Evolutionary conservation across 2,329 filamentous ascomycete species (phyloP).

Genomic region (Neonectria neomacrospora): DNA sequence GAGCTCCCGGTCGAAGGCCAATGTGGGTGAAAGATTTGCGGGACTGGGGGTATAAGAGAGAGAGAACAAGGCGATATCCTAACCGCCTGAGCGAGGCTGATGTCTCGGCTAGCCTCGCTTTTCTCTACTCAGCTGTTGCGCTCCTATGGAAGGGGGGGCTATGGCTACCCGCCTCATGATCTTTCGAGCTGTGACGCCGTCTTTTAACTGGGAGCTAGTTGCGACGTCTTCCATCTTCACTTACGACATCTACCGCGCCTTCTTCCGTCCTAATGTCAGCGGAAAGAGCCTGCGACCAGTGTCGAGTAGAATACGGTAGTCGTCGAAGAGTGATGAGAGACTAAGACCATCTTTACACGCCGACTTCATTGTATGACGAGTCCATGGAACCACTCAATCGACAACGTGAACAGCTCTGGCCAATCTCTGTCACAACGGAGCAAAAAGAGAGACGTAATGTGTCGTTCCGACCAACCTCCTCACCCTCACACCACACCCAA

Average conservation of each 20-base stretch:
- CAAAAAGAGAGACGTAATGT: background rate
- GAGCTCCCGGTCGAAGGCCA: constrained; percentile 65
- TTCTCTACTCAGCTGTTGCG: constrained; percentile 85
- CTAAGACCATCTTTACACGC: too few relatives aligned
- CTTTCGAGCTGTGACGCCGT: constrained; percentile 90
- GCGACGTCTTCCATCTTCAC: constrained; percentile 88
- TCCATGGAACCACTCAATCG: too few relatives aligned
- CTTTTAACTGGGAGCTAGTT: constrained; percentile 84
- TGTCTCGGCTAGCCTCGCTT: constrained; percentile 82
- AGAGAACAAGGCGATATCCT: constrained; percentile 60
- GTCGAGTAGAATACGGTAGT: background rate
- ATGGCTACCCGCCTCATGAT: constrained; percentile 81
- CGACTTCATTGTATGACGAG: too few relatives aligned
- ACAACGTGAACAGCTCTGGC: too few relatives aligned
- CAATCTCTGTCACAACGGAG: background rate
- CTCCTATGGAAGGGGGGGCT: constrained; percentile 83
- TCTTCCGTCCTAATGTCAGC: constrained; percentile 80
- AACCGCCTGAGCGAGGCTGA: constrained; percentile 78
- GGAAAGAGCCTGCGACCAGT: constrained; percentile 59
- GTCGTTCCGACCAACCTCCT: too few relatives aligned
- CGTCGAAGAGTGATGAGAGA: background rate
- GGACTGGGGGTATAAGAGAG: constrained; percentile 23
- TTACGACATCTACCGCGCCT: constrained; percentile 89
- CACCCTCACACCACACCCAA: background rate
- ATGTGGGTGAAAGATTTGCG: constrained; percentile 28